Evolutionary conservation across 805 yeast species (phyloP).

Genomic region (Ogataea nitratoaversa): DNA sequence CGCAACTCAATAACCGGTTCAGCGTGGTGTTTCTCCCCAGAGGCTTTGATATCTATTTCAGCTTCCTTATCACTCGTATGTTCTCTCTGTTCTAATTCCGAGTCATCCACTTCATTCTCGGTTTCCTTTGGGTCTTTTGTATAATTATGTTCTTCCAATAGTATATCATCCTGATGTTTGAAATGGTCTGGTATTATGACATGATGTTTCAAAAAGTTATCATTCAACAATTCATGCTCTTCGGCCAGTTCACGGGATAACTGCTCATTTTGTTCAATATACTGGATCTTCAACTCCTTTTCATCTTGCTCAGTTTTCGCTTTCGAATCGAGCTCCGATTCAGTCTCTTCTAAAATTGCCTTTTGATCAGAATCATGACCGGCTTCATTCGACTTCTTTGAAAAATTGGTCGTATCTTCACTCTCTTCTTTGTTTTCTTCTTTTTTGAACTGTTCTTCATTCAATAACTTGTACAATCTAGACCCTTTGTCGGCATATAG

Average conservation of each 20-base stretch:
- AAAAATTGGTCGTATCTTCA: not conserved
- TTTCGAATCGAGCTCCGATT: not conserved
- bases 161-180: conserved; percentile 13
- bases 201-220: conserved; percentile 18
- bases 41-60: too few species aligned
- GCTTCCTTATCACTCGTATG: too few species aligned
- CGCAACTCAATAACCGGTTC: too few species aligned
- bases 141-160: conserved; percentile 1
- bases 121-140: conserved; percentile 19
- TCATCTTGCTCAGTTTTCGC: conserved; percentile 3
- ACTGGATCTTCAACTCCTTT: conserved; percentile 3
- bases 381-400: too few species aligned
- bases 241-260: conserved; percentile 13
- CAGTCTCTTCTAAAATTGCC: too few species aligned
- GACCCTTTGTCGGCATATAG: conserved; percentile 41
- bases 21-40: too few species aligned
- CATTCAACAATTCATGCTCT: conserved; percentile 13
- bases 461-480: conserved; percentile 29
- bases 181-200: conserved; percentile 22
- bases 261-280: conserved; percentile 5
- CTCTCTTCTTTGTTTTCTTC: conserved; percentile 9
- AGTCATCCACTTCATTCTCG: conserved; percentile 1
- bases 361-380: too few species aligned
- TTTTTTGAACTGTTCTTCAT: conserved; percentile 22
- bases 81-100: conserved; percentile 1